Percentiles rank a stretch among this genome's conserved stretches.
Conservation (phyloP, 768 basidiomycete genomes). For the Rhodotorula paludigena region DNA sequence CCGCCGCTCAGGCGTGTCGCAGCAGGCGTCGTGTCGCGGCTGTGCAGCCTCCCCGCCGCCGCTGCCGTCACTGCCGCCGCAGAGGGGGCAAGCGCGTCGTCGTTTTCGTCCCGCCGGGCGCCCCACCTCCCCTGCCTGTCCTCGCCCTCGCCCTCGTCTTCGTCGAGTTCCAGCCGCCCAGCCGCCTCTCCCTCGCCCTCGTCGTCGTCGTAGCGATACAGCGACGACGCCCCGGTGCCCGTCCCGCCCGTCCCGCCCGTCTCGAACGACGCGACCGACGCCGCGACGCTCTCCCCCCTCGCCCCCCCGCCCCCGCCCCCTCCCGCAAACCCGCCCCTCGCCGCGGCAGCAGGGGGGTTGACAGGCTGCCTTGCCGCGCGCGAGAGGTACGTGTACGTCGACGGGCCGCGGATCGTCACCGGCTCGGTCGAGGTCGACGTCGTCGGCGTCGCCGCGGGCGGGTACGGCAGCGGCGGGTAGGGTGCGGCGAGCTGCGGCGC, state of each 20-base stretch:
- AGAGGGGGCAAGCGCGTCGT: not conserved
- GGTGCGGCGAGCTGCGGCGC: not conserved
- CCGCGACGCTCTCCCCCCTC: not conserved
- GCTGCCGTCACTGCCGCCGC: not conserved
- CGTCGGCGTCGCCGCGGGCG: slow-evolving; percentile 9
- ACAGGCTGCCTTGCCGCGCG: not conserved
- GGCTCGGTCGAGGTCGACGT: slow-evolving; percentile 12
- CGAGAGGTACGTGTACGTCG: not conserved
- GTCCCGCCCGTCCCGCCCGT: not conserved
- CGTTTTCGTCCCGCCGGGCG: not conserved
- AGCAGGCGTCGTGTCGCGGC: slow-evolving; percentile 21
- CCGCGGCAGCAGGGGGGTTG: too few species aligned
- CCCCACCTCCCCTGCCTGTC: not conserved
- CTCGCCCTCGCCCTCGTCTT: not conserved
- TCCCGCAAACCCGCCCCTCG: too few species aligned
- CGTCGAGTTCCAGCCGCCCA: slow-evolving; percentile 33
- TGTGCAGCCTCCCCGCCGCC: not conserved
- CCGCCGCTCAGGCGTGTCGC: not conserved
- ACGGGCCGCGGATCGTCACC: not conserved
- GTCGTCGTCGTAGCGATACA: too few species aligned
- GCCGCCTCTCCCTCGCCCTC: slow-evolving; percentile 22
- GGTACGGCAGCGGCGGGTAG: slow-evolving; percentile 26
- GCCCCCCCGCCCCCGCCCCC: too few species aligned
- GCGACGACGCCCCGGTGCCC: not conserved
- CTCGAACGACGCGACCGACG: slow-evolving; percentile 11